Evolutionary conservation across 1,139 yeast genomes (phyloP), one percentile per base, ranked within the genome.

Genomic region (Pichia norvegensis): DNA sequence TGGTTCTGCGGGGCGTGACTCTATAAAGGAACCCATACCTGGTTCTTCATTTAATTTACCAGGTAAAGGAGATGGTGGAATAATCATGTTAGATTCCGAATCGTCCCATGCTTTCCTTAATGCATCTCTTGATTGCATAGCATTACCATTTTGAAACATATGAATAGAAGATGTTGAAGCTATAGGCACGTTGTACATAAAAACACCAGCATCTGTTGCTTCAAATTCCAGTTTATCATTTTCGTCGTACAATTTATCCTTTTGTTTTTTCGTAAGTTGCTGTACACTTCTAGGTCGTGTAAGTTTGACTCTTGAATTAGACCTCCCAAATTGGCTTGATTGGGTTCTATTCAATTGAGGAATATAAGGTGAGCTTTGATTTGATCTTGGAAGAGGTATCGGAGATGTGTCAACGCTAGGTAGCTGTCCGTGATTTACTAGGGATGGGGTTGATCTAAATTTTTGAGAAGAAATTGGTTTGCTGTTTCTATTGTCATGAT

Each of bases 131-230:
- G 62, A 52, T 40, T 52, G 48, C 3, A 44, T 29, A 21, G 44
- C 44, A 42, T 44, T 45, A 5, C 53, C 45, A 47, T 57, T 47
- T 17, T 54, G 55, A 36, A 68, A 56, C 21, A 69, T 59, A 9
- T 69, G 57, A 10, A 64, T 58, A 0, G 72, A 66, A 1, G 70
- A 63, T 9, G 61, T 53, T 13, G 68, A 62, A 0, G 78, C 71
- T 56, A 65, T 66, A 6, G 78, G 78, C 9, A 73, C 73, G 50
- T 73, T 72, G 67, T 71, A 73, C 45, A 72, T 68, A 19, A 66
- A 46, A 0, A 68, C 60, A 42, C 67, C 68, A 40, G 65, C 69
- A 14, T 66, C 57, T 16, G 65, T 52, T 42, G 66, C 66, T 42
- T 66, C 68, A 33, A 33, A 17, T 2, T 35, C 35, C 7, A 59